These are phyloP conservation scores for Ilex paraguariensis DNA, from an alignment of 305 asterid genomes.

Conservation along the genomic window DNA sequence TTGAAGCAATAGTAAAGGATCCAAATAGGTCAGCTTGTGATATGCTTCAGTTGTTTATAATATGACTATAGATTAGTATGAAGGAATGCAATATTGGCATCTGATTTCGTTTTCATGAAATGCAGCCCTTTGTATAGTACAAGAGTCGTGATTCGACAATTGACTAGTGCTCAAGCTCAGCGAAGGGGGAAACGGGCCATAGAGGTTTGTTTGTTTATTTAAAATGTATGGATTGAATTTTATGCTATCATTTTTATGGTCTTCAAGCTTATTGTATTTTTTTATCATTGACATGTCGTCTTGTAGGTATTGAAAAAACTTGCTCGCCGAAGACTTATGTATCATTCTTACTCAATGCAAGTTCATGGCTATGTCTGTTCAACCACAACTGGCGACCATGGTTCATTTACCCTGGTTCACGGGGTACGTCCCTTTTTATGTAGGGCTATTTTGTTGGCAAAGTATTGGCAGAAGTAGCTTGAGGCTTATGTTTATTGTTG, in stretches of 20 bases:
- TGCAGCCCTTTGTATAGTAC: slow-evolving; percentile 74
- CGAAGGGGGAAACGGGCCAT: slow-evolving; percentile 90
- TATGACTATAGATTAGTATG: neutral
- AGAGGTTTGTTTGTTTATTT: slow-evolving; percentile 47
- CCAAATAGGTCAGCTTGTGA: slow-evolving; percentile 47
- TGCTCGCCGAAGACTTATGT: slow-evolving; percentile 60
- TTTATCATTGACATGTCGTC: slow-evolving; percentile 8
- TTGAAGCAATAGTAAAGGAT: slow-evolving; percentile 80
- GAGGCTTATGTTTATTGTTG: neutral
- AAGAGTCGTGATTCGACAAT: slow-evolving; percentile 74
- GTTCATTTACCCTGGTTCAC: slow-evolving; percentile 76
- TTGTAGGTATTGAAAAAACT: slow-evolving; percentile 80
- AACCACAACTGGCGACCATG: slow-evolving; percentile 46
- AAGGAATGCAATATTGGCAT: neutral
- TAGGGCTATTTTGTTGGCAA: neutral
- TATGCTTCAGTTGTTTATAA: slow-evolving; percentile 7
- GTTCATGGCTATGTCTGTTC: slow-evolving; percentile 88
- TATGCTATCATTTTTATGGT: no score
- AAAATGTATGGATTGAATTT: neutral
- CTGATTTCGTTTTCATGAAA: slow-evolving; percentile 6
- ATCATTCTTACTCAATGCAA: slow-evolving; percentile 90
- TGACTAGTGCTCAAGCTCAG: slow-evolving; percentile 66
- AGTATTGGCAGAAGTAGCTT: neutral
- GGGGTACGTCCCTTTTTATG: slow-evolving; percentile 51
- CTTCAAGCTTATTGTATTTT: neutral